These are phyloP conservation scores for Aspergillus diversus DNA, from an alignment of 495 filamentous ascomycete species.

Conservation along the genomic window DNA sequence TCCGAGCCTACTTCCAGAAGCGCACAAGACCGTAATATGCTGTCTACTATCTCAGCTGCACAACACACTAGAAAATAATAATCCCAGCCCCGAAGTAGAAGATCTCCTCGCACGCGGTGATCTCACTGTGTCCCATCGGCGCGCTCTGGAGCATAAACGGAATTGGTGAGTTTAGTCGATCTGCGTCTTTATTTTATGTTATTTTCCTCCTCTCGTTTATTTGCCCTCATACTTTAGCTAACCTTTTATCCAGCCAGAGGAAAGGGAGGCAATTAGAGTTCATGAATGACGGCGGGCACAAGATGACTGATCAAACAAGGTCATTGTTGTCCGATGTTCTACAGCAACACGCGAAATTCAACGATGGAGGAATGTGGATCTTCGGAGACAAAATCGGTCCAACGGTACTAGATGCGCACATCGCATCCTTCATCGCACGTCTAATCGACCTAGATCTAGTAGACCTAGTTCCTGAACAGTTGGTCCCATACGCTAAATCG, in stretches of 20 bases:
- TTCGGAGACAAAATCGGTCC: slow-evolving; percentile 19
- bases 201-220: background rate
- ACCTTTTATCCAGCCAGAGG: slow-evolving; percentile 9
- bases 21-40: slow-evolving; percentile 10
- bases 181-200: too few species aligned
- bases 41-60: slow-evolving; percentile 20
- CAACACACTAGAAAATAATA: slow-evolving; percentile 12
- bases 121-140: slow-evolving; percentile 17
- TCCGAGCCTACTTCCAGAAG: slow-evolving; percentile 17
- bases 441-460: slow-evolving; percentile 16
- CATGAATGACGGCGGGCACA: background rate
- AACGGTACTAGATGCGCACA: slow-evolving; percentile 20
- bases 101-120: slow-evolving; percentile 20
- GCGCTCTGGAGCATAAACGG: slow-evolving; percentile 22
- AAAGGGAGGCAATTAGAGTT: slow-evolving; percentile 12
- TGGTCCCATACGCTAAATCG: slow-evolving; percentile 14
- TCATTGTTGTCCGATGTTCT: slow-evolving; percentile 8
- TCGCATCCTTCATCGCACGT: slow-evolving; percentile 16
- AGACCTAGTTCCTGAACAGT: slow-evolving; percentile 13
- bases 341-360: slow-evolving; percentile 4
- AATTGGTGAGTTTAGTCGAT: slow-evolving; percentile 7
- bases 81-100: slow-evolving; percentile 19
- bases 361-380: slow-evolving; percentile 16
- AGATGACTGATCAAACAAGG: slow-evolving; percentile 15
- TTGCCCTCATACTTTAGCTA: background rate